Evolutionary conservation across 2,329 filamentous ascomycete species (phyloP), one percentile per base, ranked within the genome.

Genomic region (Hymenoscyphus salicellus): DNA sequence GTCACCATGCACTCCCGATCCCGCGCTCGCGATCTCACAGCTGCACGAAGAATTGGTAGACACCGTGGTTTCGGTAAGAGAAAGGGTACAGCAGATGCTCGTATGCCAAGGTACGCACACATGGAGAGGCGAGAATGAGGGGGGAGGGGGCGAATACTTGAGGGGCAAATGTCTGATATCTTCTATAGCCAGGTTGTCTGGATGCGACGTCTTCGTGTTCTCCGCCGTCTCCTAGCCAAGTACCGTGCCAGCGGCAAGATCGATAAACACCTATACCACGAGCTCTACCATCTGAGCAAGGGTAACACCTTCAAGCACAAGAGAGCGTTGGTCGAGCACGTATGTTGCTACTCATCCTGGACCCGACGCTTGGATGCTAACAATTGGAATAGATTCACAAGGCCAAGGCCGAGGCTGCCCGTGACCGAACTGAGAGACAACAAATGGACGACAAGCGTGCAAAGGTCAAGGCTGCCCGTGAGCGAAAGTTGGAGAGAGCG

Each of bases 261-360:
- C 82, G 95, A 99, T 87, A 99, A 99, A 90, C 95, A 99, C 88
- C 93, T 99, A 70, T 99, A 99, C 89, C 95, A 99, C 89, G 93
- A 98, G 86, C 92, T 99, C 75, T 99, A 99, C 89, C 95, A 97
- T 84, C 86, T 96, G 81, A 95, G 91, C 90, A 99, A 99, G 93
- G 96, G 95, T 96, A 99, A 99, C 90, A 94, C 95, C 82, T 99
- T 99, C 91, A 99, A 99, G 93, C 95, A 99, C 92, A 99, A 98
- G 93, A 91, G 95, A 84, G 95, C 93, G 79, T 90, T 99, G 78
- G 93, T 99, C 81, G 95, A 99, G 89, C 95, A 99, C 87, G 95
- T 99, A 96, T 79, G 95, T 92, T 77, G 63, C 38, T 41, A 52
- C 23, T 30, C 60, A 30, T 28, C 23, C 23, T 20, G 14, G n/a